Evolutionary conservation across 805 yeast genomes (phyloP).

Genomic region (Starmerella gropengiesseri): DNA sequence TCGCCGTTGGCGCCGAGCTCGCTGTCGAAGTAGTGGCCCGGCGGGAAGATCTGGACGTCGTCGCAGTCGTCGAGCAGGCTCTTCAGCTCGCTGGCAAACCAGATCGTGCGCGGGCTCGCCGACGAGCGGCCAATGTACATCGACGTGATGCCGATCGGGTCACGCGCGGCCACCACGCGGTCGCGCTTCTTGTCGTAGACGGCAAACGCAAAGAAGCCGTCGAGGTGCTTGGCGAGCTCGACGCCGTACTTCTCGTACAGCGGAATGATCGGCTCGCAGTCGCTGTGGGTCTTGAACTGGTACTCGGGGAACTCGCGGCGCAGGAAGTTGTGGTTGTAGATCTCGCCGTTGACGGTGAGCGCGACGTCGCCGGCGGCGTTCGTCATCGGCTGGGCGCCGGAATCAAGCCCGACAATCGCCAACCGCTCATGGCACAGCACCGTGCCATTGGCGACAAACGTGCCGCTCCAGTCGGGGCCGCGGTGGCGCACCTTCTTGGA

Average conservation of each 20-base stretch:
- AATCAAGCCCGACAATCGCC: slow-evolving; percentile 92
- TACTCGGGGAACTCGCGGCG: slow-evolving; percentile 68
- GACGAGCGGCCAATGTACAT: slow-evolving; percentile 84
- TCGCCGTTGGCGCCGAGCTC: slow-evolving; percentile 50
- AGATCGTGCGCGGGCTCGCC: slow-evolving; percentile 59
- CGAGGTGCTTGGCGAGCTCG: slow-evolving; percentile 86
- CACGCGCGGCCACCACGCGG: slow-evolving; percentile 92
- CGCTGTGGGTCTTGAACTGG: slow-evolving; percentile 72
- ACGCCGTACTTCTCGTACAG: slow-evolving; percentile 72
- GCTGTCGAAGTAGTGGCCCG: slow-evolving; percentile 95
- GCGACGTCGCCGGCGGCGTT: slow-evolving; percentile 62
- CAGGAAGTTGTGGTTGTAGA: slow-evolving; percentile 87
- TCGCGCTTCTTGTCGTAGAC: slow-evolving; percentile 74
- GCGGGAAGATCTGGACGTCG: slow-evolving; percentile 86
- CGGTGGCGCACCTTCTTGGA: slow-evolving; percentile 92
- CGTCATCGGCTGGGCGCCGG: slow-evolving; percentile 96
- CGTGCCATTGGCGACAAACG: slow-evolving; percentile 61
- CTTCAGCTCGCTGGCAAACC: slow-evolving; percentile 89
- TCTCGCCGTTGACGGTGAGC: slow-evolving; percentile 93
- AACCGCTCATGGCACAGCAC: slow-evolving; percentile 90
- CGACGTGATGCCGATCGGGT: slow-evolving; percentile 95
- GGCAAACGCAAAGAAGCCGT: slow-evolving; percentile 97
- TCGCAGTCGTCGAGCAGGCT: slow-evolving; percentile 93
- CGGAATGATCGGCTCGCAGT: slow-evolving; percentile 97
- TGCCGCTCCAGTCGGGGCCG: slow-evolving; percentile 99